Evolutionary conservation across 768 basidiomycete genomes (phyloP).

Genomic region (Hericium coralloides): DNA sequence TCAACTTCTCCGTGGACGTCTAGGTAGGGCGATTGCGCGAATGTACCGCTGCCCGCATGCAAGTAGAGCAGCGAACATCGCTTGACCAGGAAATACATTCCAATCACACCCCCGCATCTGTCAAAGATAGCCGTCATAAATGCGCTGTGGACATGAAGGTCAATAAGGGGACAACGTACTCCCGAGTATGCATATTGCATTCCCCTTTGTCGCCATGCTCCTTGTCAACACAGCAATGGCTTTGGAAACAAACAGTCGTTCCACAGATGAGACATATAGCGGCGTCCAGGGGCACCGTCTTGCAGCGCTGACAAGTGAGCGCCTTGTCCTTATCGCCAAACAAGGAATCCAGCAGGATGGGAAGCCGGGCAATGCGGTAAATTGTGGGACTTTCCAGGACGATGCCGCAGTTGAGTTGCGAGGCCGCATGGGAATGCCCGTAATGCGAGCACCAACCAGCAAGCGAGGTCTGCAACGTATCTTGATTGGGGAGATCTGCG

Average conservation of each 20-base stretch:
- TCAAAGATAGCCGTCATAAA: not conserved
- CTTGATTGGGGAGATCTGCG: slow-evolving; percentile 70
- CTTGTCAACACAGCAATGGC: slow-evolving; percentile 82
- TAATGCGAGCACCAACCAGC: slow-evolving; percentile 90
- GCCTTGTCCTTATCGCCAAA: slow-evolving; percentile 69
- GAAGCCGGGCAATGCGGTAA: slow-evolving; percentile 79
- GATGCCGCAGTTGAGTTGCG: slow-evolving; percentile 73
- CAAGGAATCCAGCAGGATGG: slow-evolving; percentile 73
- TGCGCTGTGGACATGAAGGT: not conserved
- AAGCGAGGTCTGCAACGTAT: slow-evolving; percentile 81
- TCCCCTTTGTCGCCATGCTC: slow-evolving; percentile 66
- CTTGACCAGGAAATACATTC: slow-evolving; percentile 87
- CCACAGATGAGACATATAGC: slow-evolving; percentile 93
- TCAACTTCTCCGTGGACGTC: slow-evolving; percentile 94
- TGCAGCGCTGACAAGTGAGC: slow-evolving; percentile 68
- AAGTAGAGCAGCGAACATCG: slow-evolving; percentile 86
- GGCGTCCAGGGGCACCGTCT: slow-evolving; percentile 71
- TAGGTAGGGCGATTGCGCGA: slow-evolving; percentile 81
- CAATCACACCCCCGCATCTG: slow-evolving; percentile 87
- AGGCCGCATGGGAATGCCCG: slow-evolving; percentile 68
- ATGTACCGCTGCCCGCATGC: slow-evolving; percentile 84
- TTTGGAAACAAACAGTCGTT: slow-evolving; percentile 78
- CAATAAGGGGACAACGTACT: slow-evolving; percentile 27
- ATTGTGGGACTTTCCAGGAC: slow-evolving; percentile 73
- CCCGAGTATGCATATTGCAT: slow-evolving; percentile 91